Percentiles rank a stretch among this genome's conserved stretches.
phyloP scores from a whole-genome alignment of 2,329 filamentous ascomycete species.

The Mycosphaerelloides madeirae region DNA sequence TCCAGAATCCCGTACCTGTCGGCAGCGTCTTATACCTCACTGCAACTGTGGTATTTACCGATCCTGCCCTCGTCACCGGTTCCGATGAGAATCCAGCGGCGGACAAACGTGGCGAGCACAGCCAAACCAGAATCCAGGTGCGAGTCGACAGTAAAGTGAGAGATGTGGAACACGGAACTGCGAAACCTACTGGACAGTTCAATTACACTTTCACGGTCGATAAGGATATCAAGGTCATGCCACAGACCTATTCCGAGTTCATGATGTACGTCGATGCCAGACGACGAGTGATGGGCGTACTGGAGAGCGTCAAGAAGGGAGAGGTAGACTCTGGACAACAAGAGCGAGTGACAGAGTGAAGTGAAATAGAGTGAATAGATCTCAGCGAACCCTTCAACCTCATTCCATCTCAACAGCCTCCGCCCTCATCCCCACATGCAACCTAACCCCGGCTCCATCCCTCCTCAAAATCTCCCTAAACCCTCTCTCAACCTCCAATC shows the following conservation, averaged over 20 bases:
- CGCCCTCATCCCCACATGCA: too few relatives aligned
- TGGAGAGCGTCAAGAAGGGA: constrained; percentile 36
- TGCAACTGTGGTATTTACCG: constrained; percentile 67
- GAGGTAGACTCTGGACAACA: constrained; percentile 26
- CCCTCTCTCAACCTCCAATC: too few relatives aligned
- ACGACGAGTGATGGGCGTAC: constrained; percentile 51
- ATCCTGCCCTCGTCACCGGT: constrained; percentile 49
- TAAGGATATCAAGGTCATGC: constrained; percentile 61
- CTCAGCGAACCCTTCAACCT: too few relatives aligned
- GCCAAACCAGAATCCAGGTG: constrained; percentile 61
- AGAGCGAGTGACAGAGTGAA: constrained; percentile 30
- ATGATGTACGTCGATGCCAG: constrained; percentile 62
- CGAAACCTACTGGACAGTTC: constrained; percentile 67
- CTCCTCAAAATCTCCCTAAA: too few relatives aligned
- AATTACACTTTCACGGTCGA: constrained; percentile 69
- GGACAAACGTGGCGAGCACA: constrained; percentile 32
- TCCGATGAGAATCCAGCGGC: constrained; percentile 29
- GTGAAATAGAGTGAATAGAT: background rate
- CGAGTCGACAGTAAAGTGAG: constrained; percentile 68
- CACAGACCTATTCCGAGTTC: constrained; percentile 58
- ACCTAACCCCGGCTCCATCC: too few relatives aligned
- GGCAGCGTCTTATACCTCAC: constrained; percentile 71
- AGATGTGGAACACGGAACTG: constrained; percentile 64
- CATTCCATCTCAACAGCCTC: too few relatives aligned
- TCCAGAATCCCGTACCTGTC: constrained; percentile 70